Conservation (phyloP, 257 asterid genomes). For the Petrea volubilis region DNA sequence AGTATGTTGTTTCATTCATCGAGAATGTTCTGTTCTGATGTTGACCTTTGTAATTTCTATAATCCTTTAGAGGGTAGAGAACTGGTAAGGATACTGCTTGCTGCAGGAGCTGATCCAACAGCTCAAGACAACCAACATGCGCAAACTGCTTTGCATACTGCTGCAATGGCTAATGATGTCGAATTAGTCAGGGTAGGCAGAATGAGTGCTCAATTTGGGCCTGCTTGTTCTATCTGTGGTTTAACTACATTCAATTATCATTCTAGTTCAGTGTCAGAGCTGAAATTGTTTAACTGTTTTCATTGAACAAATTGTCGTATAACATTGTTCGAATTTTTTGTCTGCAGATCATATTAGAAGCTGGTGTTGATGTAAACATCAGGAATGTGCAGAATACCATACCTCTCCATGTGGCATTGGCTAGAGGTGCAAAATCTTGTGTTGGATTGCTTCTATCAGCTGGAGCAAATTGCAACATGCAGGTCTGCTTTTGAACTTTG, state of each 20-base stretch:
- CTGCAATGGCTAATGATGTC: conserved; percentile 91
- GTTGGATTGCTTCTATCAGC: conserved; percentile 91
- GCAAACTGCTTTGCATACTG: conserved; percentile 93
- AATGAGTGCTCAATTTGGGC: conserved; percentile 6
- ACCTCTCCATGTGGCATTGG: conserved; percentile 98
- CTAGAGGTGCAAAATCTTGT: conserved; percentile 97
- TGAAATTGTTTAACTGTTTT: conserved; percentile 3
- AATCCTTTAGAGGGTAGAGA: conserved; percentile 80
- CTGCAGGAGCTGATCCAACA: conserved; percentile 93
- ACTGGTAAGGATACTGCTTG: conserved; percentile 72
- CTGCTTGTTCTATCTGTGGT: conserved; percentile 14
- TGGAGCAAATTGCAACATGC: conserved; percentile 91
- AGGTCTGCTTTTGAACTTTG: conserved; percentile 50
- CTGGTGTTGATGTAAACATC: conserved; percentile 95
- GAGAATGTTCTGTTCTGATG: conserved; percentile 19
- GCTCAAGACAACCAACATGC: conserved; percentile 85
- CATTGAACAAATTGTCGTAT: conserved; percentile 7
- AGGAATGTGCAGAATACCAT: conserved; percentile 81
- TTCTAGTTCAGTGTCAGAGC: not conserved
- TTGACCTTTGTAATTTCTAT: conserved; percentile 24
- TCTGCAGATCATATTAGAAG: conserved; percentile 80
- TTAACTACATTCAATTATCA: conserved; percentile 2
- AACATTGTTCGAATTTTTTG: conserved; percentile 16
- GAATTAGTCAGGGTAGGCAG: conserved; percentile 85
- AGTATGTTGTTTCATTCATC: not conserved